Conservation (phyloP, 176 grass and related monocot species). For the Pharus latifolius region DNA sequence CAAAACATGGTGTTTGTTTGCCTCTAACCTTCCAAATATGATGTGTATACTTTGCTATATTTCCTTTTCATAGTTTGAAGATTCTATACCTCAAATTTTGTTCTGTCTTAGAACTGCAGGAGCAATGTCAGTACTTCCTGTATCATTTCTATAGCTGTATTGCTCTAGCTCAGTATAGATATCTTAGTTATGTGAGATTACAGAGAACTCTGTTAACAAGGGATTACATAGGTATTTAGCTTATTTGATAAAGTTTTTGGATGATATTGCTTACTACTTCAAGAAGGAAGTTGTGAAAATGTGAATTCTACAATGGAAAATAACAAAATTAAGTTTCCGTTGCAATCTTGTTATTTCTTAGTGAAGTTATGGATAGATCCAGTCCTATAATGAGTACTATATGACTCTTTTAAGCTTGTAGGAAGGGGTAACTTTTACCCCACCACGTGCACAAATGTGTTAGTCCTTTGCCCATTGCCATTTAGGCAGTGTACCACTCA, state of each 20-base stretch:
- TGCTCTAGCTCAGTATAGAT: neutral
- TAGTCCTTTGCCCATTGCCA: too few relatives aligned
- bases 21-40: neutral
- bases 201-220: neutral
- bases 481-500: too few relatives aligned
- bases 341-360: neutral
- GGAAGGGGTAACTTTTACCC: too few relatives aligned
- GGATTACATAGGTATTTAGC: neutral
- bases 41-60: neutral
- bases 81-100: neutral
- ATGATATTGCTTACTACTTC: neutral
- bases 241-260: neutral
- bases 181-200: neutral
- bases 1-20: constrained; percentile 56
- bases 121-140: too few relatives aligned
- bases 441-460: too few relatives aligned
- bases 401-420: too few relatives aligned
- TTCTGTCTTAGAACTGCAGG: neutral
- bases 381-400: neutral
- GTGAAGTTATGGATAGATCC: neutral
- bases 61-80: neutral
- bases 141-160: neutral
- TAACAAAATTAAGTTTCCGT: neutral
- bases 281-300: neutral
- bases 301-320: neutral